A percentile compares a stretch with the other conserved stretches of the same genome.
These are phyloP conservation scores for Vicia faba DNA, from an alignment of 306 rosid species.

Conservation along the genomic window DNA sequence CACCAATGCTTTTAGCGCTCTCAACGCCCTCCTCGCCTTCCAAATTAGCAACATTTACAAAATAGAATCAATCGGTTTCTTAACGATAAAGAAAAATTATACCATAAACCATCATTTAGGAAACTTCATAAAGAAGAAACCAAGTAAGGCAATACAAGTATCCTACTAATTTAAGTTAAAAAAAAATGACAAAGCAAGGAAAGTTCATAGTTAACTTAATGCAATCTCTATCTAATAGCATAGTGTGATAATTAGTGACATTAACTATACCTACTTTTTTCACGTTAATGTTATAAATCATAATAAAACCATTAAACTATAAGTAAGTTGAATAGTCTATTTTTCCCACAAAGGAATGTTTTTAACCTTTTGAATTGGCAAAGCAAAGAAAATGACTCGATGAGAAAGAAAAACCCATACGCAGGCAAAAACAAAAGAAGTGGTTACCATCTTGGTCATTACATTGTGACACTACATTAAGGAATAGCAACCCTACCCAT, in stretches of 20 bases:
- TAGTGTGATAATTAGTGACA: slow-evolving; percentile 16
- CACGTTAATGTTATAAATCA: slow-evolving; percentile 21
- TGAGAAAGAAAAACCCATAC: neutral
- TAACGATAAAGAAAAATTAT: neutral
- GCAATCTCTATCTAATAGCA: neutral
- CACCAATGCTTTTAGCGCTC: slow-evolving; percentile 90
- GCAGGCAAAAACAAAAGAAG: slow-evolving; percentile 33
- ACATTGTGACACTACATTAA: slow-evolving; percentile 23
- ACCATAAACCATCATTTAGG: neutral
- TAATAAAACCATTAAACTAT: neutral
- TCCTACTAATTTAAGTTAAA: slow-evolving; percentile 1
- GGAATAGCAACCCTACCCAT: slow-evolving; percentile 43
- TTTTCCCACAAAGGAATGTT: slow-evolving; percentile 27
- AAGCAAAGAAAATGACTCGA: slow-evolving; percentile 34
- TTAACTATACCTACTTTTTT: slow-evolving; percentile 21
- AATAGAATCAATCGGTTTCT: neutral
- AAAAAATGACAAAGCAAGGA: slow-evolving; percentile 18
- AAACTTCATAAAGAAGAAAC: neutral
- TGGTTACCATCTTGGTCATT: slow-evolving; percentile 38
- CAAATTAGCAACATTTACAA: neutral
- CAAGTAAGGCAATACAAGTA: neutral
- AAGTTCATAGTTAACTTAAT: neutral
- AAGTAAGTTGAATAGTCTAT: slow-evolving; percentile 27
- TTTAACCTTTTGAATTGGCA: slow-evolving; percentile 21
- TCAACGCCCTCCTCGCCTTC: slow-evolving; percentile 93